A percentile compares a stretch with the other conserved stretches of the same genome.
Conservation (phyloP, 768 basidiomycete genomes). For the Auriscalpium orientale region DNA sequence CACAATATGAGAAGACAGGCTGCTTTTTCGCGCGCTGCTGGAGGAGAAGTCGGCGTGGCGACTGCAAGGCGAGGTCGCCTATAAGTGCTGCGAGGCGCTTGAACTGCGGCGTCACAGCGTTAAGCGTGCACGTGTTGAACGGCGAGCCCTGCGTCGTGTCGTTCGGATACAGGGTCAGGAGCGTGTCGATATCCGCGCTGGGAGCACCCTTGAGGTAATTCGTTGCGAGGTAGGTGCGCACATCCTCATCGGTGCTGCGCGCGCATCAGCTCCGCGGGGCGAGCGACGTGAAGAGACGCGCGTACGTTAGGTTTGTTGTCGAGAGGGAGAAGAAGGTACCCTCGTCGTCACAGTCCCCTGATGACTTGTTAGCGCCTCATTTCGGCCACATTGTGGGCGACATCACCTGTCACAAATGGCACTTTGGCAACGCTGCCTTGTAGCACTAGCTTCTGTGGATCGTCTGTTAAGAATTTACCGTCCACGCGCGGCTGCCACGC, state of each 20-base stretch:
- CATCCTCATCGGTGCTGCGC: not conserved
- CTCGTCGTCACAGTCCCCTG: conserved; percentile 13
- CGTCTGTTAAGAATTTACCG: conserved; percentile 10
- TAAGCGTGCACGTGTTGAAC: conserved; percentile 1
- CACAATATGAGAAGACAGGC: conserved; percentile 14
- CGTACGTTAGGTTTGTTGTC: not conserved
- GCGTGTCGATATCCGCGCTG: not conserved
- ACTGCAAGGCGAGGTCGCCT: conserved; percentile 23
- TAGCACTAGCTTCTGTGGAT: not conserved
- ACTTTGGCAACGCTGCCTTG: conserved; percentile 7
- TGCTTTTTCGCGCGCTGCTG: conserved; percentile 14
- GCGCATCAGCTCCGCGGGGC: not conserved
- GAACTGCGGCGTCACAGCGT: conserved; percentile 14
- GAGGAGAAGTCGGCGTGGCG: conserved; percentile 20
- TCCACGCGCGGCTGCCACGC: conserved; percentile 11
- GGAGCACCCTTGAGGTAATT: not conserved
- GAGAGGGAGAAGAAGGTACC: conserved; percentile 4
- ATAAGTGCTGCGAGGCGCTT: conserved; percentile 23
- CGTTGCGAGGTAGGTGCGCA: not conserved
- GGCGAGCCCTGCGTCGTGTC: not conserved
- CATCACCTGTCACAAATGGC: conserved; percentile 5
- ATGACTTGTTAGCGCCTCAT: too few species aligned
- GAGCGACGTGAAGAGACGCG: not conserved
- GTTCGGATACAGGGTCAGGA: not conserved
- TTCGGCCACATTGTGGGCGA: not conserved